Base-by-base conservation (phyloP, 495 filamentous ascomycete species). In the Podospora sp. region DNA sequence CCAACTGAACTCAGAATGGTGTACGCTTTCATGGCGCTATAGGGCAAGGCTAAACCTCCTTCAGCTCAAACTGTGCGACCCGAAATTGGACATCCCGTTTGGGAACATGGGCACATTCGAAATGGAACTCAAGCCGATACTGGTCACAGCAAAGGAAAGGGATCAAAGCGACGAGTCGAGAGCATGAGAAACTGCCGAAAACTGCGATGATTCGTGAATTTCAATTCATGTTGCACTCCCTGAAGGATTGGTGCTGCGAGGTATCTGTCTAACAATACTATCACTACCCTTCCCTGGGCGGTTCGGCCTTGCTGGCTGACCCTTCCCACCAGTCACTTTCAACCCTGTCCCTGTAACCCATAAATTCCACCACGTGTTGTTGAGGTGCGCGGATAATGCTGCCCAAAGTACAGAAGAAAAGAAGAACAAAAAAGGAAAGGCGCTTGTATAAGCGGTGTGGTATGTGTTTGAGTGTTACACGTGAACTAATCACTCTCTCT, bases 201-300 rank as follows among this genome's bases (percentile, higher is more conserved):
- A 2, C 12, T 14, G 40, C 40, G 16, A 4, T 55, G 52, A 55
- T 55, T 9, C 7, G n/a, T 55, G 7, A 22, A 55, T 24, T 55
- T 55, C n/a, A 26, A 26, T 55, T 55, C 40, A 55, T 55, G 25
- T n/a, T 55, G 21, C 52, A 26, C 24, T 26, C 21, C 20, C 21
- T 55, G 21, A 55, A 26, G 52, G 20, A 62, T 62, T 29, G 27
- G 35, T 50, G 36, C 59, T n/a, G n/a, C 59, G 20, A 62, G 36
- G 59, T 62, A 62, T 62, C 59, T 62, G 36, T 62, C 59, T 62
- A 62, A 27, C 27, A 59, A 27, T 59, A 59, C 57, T 26, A 55
- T 26, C 52, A 55, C 59, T 62, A 35, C 59, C 36, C 59, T 40
- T 35, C 59, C 36, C 25, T 40, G n/a, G 59, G 35, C 33, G 59